Conservation (phyloP, 1,284 basidiomycete genomes). For the Ceratobasidium sp. region DNA sequence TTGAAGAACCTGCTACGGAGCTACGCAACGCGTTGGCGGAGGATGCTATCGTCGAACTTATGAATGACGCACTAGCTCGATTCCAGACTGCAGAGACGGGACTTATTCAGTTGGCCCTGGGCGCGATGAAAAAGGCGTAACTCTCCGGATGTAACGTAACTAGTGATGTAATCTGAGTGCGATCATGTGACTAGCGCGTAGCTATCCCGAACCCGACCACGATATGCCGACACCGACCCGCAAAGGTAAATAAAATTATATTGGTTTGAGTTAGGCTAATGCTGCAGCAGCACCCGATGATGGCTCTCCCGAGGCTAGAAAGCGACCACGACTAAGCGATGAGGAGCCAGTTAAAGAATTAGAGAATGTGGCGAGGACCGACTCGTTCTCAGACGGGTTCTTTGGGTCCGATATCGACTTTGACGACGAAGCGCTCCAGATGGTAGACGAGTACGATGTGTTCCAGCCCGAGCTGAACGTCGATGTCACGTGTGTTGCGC, state of each 20-base stretch:
- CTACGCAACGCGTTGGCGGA: conserved; percentile 47
- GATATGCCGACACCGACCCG: conserved; percentile 31
- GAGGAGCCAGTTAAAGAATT: conserved; percentile 3
- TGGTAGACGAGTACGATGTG: conserved; percentile 37
- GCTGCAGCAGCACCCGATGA: conserved; percentile 1
- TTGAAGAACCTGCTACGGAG: conserved; percentile 46
- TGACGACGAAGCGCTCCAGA: conserved; percentile 42
- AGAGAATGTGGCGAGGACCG: conserved; percentile 28
- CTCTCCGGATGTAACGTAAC: conserved; percentile 29
- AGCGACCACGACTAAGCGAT: conserved; percentile 39
- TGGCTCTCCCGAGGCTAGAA: conserved; percentile 22
- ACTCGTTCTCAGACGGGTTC: conserved; percentile 42
- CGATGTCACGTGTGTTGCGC: conserved; percentile 23
- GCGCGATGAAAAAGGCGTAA: conserved; percentile 42
- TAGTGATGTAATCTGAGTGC: conserved; percentile 5
- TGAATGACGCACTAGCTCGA: conserved; percentile 50
- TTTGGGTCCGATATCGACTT: conserved; percentile 44
- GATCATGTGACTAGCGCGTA: conserved; percentile 44
- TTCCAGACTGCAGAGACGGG: conserved; percentile 51
- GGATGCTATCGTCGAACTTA: conserved; percentile 46
- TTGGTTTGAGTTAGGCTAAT: not conserved
- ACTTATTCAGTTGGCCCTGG: conserved; percentile 50
- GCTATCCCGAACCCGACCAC: conserved; percentile 37
- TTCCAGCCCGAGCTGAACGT: conserved; percentile 15
- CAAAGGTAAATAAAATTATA: conserved; percentile 19